Base-by-base conservation (phyloP, 805 yeast genomes). In the Vanderwaltozyma polyspora region DNA sequence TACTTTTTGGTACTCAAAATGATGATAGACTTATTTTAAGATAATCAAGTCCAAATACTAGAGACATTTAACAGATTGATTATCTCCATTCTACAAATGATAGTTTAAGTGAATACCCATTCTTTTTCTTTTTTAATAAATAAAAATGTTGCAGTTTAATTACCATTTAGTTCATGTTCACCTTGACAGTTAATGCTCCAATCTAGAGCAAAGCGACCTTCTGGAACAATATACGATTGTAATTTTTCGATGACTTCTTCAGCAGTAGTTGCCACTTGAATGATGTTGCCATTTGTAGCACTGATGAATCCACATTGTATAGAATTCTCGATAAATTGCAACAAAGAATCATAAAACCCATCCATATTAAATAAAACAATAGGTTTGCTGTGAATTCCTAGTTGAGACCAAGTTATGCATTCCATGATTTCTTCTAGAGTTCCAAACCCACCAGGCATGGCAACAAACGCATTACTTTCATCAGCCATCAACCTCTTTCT, bases 361-460 rank as follows among this genome's bases (percentile, higher is more conserved):
- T 79, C 68, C 35, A 79, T 68, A 59, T 85, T 85, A 60, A 76
- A 76, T 28, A 85, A 51, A 12, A 85, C 77, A 48, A 85, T 74
- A 19, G 95, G 94, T 57, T 79, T 79, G 41, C 67, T 62, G 57
- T 85, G 95, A 44, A 85, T 84, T 23, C 87, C 91, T 48, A 85
- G 67, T 64, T 85, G 95, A 32, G 76, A 74, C 95, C 95, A 85
- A 4, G 95, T 85, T 39, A 80, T 79, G 36, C 83, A 79, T 63
- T 85, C 95, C 78, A 84, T 76, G 41, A 85, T 66, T 60, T 85
- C 95, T 59, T 85, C 95, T 52, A 83, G 60, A 6, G 94, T 84
- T 33, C 95, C 95, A 54, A 76, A 84, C 3, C 95, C 95, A 42
- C 95, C 95, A 11, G 95, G 94, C 62, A 85, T 67, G 0, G 94